Base-by-base conservation (phyloP, 2,329 filamentous ascomycete genomes). In the Capronia americana region DNA sequence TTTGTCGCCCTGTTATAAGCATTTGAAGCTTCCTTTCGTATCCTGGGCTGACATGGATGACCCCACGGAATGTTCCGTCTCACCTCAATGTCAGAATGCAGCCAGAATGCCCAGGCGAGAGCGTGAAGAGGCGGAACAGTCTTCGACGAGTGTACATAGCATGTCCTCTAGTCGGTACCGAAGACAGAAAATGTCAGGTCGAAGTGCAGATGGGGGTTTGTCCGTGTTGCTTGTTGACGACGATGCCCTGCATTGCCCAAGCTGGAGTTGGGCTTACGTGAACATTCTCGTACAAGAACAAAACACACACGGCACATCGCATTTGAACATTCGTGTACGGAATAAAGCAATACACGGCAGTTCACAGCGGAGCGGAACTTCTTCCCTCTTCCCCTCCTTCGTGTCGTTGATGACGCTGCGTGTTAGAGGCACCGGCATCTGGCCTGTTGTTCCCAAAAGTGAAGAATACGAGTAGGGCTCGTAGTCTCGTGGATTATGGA, bases 21-120 rank as follows among this genome's bases (percentile, higher is more conserved):
- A 51, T 28, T 20, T 51, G 20, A 17, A 28, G 10, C 23, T 51
- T 28, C 48, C 20, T 26, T 12, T 26, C 20, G 20, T 51, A 51
- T 51, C 12, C 11, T 20, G 2, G 6, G 48, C 24, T 24, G 48
- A 51, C 48, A 24, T 26, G 20, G 14, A n/a, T n/a, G 38, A 6
- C 38, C 5, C 2, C 38, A 51, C 48, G 48, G 48, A 51, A 51
- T 51, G 48, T 51, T 51, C 48, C 48, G 48, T 26, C 20, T 44
- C 4, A 44, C 38, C 14, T 44, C 14, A 17, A 7, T 6, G 38
- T 44, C 38, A 44, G 38, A 44, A 44, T 44, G 38, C 38, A 3
- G 38, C 38, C 14, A n/a, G 38, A 44, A 44, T 44, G 38, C 38
- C 3, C 38, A 44, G 38, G 17, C 17, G 38, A 44, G 38, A 44